These are phyloP conservation scores for Hypoxylon sp. DNA, from an alignment of 2,329 filamentous ascomycete species.

Conservation along the genomic window DNA sequence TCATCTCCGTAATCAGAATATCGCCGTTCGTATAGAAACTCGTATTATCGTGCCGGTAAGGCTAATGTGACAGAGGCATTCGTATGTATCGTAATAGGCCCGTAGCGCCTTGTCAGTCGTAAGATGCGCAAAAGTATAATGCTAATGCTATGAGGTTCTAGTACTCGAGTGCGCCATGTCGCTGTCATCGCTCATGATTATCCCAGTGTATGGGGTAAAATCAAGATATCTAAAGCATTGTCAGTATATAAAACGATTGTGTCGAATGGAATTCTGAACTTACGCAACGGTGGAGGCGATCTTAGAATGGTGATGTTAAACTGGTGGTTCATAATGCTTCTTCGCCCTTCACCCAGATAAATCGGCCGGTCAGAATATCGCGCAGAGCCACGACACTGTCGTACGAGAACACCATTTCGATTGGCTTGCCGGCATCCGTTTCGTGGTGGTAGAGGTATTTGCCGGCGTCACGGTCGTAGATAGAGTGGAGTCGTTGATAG, in stretches of 20 bases:
- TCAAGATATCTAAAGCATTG: background rate
- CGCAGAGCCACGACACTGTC: slow-evolving; percentile 5
- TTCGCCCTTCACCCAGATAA: background rate
- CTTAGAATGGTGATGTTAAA: background rate
- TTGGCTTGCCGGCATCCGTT: slow-evolving; percentile 7
- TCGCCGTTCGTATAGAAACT: too few relatives aligned
- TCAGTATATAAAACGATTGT: background rate
- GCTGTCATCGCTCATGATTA: background rate
- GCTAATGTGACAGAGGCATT: too few relatives aligned
- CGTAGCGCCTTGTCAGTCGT: background rate
- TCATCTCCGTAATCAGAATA: background rate
- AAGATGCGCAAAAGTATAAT: background rate
- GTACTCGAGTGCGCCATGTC: background rate
- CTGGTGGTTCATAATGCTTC: background rate
- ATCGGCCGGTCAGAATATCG: background rate
- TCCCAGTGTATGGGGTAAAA: background rate
- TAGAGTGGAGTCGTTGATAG: slow-evolving; percentile 8
- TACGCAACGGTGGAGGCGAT: background rate
- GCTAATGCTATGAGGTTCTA: background rate
- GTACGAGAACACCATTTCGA: slow-evolving; percentile 2
- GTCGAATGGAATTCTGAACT: background rate
- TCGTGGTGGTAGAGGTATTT: slow-evolving; percentile 14
- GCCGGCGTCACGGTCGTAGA: background rate
- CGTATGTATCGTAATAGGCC: background rate
- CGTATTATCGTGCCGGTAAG: too few relatives aligned